Evolutionary conservation across 768 basidiomycete species (phyloP).

Genomic region (Leucosporidium scottii): DNA sequence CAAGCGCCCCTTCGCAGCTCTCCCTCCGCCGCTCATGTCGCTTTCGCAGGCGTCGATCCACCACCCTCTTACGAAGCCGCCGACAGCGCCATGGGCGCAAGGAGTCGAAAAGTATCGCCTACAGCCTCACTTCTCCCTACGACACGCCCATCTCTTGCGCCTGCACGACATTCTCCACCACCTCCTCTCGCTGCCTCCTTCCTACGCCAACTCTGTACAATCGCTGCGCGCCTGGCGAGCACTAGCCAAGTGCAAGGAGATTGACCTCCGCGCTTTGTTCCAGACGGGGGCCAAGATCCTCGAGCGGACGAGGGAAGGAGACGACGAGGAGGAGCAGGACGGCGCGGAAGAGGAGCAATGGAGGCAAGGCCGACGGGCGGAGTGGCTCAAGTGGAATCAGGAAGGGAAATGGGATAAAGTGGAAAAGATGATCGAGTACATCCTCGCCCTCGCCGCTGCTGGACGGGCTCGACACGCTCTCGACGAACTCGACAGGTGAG

Average conservation of each 20-base stretch:
- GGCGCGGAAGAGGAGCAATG: conserved; percentile 11
- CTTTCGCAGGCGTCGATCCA: no score
- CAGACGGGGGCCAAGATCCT: conserved; percentile 14
- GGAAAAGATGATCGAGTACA: conserved; percentile 26
- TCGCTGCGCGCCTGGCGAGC: conserved; percentile 19
- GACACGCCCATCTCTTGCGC: conserved; percentile 17
- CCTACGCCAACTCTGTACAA: conserved; percentile 2
- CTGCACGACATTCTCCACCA: conserved; percentile 22
- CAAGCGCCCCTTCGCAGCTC: no score
- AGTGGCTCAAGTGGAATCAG: conserved; percentile 26
- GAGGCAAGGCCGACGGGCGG: conserved; percentile 8
- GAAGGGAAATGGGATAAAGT: conserved; percentile 19
- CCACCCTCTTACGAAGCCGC: no score
- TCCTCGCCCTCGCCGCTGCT: conserved; percentile 19
- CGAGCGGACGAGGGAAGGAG: conserved; percentile 1
- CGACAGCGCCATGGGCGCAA: no score
- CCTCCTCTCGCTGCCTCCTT: conserved; percentile 22
- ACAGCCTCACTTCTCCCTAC: neutral
- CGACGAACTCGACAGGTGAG: conserved; percentile 30
- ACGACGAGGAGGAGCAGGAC: neutral
- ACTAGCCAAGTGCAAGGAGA: conserved; percentile 19
- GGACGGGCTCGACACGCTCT: conserved; percentile 18
- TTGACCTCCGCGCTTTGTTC: conserved; percentile 20
- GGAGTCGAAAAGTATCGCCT: no score
- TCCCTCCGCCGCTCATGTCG: no score